phyloP scores from a whole-genome alignment of 176 grass and related monocot genomes.

The Oryza officinalis region DNA sequence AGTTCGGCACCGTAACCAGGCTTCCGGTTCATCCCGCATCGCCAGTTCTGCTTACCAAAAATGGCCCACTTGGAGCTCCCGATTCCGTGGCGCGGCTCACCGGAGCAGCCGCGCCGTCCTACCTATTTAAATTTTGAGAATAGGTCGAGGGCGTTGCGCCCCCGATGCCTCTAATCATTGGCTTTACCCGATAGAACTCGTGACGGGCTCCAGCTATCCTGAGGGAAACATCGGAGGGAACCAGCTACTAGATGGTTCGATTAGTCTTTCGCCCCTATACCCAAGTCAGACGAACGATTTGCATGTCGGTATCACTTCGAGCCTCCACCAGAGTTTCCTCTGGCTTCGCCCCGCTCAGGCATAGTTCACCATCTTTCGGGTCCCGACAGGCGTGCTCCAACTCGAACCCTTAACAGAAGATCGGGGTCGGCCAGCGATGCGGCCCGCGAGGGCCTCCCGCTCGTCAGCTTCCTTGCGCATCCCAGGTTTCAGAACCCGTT shows the following conservation, averaged over 20 bases:
- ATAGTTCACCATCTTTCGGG: slow-evolving; percentile 92
- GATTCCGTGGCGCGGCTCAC: slow-evolving; percentile 29
- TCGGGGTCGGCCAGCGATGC: too few species aligned
- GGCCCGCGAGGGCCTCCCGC: too few species aligned
- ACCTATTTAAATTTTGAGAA: too few species aligned
- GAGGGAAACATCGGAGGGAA: too few species aligned
- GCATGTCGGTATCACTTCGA: slow-evolving; percentile 79
- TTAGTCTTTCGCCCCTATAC: slow-evolving; percentile 84
- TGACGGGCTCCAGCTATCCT: too few species aligned
- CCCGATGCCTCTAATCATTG: too few species aligned
- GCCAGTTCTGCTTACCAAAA: slow-evolving; percentile 59
- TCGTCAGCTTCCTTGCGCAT: too few species aligned
- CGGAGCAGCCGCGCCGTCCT: not conserved
- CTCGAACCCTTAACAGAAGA: slow-evolving; percentile 79
- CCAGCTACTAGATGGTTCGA: too few species aligned
- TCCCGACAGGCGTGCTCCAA: slow-evolving; percentile 77
- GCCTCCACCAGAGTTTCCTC: slow-evolving; percentile 83
- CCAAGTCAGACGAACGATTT: slow-evolving; percentile 80
- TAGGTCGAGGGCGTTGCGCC: slow-evolving; percentile 29
- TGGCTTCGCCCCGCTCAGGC: slow-evolving; percentile 58
- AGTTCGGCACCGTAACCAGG: slow-evolving; percentile 35
- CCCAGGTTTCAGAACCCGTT: too few species aligned
- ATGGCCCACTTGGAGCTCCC: slow-evolving; percentile 56
- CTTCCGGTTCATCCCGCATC: slow-evolving; percentile 48
- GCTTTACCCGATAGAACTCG: too few species aligned